Base-by-base conservation (phyloP, 2,329 filamentous ascomycete genomes). In the Aspergillus oerlinghausenensis region DNA sequence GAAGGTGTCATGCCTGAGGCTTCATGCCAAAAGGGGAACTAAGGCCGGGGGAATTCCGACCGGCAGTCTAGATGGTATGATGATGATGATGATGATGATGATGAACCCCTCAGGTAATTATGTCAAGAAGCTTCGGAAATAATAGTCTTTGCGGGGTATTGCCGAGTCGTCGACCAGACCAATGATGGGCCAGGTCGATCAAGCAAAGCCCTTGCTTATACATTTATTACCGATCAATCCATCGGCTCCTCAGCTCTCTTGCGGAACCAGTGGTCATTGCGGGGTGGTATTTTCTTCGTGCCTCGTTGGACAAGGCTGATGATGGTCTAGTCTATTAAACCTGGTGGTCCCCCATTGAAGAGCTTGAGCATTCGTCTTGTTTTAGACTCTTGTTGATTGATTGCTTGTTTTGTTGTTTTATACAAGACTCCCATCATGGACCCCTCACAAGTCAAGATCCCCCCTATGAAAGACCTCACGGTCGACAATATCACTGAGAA, bases 401-500 rank as follows among this genome's bases (percentile, higher is more conserved):
- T n/a, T 38, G 11, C 14, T 35, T 35, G 32, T 35, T 35, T 2
- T 35, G 32, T 35, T 35, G 32, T 35, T 6, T 35, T 5, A 17
- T 35, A 29, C 32, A n/a, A 21, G 35, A 54, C 14, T 17, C 19
- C 11, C 50, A 66, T 51, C 42, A 77, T 77, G 75, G 75, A 77
- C 58, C 75, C 75, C 57, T 73, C 73, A 17, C 60, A 73, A 55
- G 72, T 76, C 62, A 72, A 70, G 25, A 72, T 76, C 59, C 75
- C 75, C 3, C 70, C 72, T 1, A 72, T 88, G 71, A 87, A 87
- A 69, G 85, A 92, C 73, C 79, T 92, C 38, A 91, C 86, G 1
- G 87, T 88, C 62, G 87, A 90, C 68, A 92, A 92, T 73, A 92
- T 92, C 73, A 92, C 89, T 54, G 83, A 88, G 51, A 91, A 92